Evolutionary conservation across 169 alveolate species (phyloP).

Genomic region (Plasmodium billcollinsi): DNA sequence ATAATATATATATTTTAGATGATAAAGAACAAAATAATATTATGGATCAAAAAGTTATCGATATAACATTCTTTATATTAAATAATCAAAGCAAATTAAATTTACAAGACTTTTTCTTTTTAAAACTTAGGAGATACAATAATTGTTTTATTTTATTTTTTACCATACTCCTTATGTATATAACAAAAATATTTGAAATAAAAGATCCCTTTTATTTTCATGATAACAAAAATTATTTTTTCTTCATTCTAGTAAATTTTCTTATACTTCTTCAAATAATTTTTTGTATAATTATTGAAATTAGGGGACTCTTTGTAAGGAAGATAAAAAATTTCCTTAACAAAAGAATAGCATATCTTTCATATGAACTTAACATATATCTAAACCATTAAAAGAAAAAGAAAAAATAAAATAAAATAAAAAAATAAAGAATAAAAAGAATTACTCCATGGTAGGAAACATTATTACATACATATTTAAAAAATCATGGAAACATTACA

Average conservation of each 20-base stretch:
- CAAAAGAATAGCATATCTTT: conserved; percentile 25
- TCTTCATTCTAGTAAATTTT: conserved; percentile 29
- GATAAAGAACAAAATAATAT: conserved; percentile 4
- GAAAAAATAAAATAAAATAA: conserved; percentile 1
- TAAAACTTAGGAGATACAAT: conserved; percentile 45
- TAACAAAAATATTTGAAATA: conserved; percentile 20
- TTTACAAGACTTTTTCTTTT: conserved; percentile 33
- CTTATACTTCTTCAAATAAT: conserved; percentile 32
- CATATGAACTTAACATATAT: conserved; percentile 22
- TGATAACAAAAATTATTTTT: conserved; percentile 11
- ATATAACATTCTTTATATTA: conserved; percentile 36
- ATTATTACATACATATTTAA: no score
- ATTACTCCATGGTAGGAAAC: no score
- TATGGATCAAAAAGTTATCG: conserved; percentile 10
- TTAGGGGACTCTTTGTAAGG: conserved; percentile 26
- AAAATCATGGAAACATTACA: no score
- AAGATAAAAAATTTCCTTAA: conserved; percentile 34
- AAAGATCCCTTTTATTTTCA: conserved; percentile 50
- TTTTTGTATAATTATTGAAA: conserved; percentile 47
- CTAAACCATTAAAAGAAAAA: not conserved
- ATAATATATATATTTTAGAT: not conserved
- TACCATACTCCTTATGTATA: conserved; percentile 18
- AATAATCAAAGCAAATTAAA: conserved; percentile 32
- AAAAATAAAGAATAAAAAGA: not conserved
- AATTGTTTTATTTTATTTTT: conserved; percentile 25